Evolutionary conservation across 768 basidiomycete genomes (phyloP), one percentile per base, ranked within the genome.

Genomic region (Rubroboletus pulcherrimus): DNA sequence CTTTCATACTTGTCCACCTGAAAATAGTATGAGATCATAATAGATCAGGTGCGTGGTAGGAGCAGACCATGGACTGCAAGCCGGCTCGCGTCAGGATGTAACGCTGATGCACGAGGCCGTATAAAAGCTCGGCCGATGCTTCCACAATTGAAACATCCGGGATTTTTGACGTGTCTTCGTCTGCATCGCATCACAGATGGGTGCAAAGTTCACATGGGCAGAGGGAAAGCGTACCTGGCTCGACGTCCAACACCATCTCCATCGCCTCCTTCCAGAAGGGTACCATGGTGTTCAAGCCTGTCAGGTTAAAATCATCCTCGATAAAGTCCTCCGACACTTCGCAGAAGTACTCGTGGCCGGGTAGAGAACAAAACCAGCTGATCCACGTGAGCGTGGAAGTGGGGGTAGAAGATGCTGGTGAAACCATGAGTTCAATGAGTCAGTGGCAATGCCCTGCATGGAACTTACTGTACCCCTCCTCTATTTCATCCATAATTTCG

Each of bases 191-290:
- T 57, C 48, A 62, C 34, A 33, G 19, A 57, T 59, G 54, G 57
- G 26, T 17, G 19, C 26, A 47, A 57, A 48, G 51, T 55, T 55
- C 47, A 53, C 53, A 53, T 49, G 55, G 59, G 51, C 51, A 48
- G 26, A 51, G 57, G 60, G 58, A 34, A 26, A 30, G 71, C 86
- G 71, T 70, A 95, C 96, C 94, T 78, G 97, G 93, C 74, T 99
- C 97, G 51, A 98, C 96, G 75, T 99, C 97, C 62, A 99, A 74
- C 15, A 99, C 93, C 97, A 99, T 99, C 77, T 99, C 97, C 88
- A 99, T 91, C 43, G 97, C 97, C 72, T 99, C 97, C 72, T 98
- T 98, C 93, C 96, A 99, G 71, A 99, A 99, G 8, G 97, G 97
- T 17, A 98, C 97, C 86, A 95, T 86, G 33, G 82, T 82, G 67